Evolutionary conservation across 2,329 filamentous ascomycete genomes (phyloP).

Genomic region (Pseudogymnoascus destructans): DNA sequence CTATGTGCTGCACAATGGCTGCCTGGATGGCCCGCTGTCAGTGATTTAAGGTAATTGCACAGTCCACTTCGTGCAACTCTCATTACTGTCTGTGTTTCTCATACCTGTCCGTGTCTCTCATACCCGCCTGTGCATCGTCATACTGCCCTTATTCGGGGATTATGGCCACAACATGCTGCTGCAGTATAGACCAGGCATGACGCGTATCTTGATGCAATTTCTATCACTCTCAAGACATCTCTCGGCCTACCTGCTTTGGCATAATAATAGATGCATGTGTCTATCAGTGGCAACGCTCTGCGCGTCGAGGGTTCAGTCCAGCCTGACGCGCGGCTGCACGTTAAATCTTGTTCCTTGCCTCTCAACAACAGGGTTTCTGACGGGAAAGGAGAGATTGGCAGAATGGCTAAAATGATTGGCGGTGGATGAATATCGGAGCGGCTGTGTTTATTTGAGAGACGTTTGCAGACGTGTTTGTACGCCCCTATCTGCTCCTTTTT

Average conservation of each 20-base stretch:
- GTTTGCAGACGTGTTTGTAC: conserved; percentile 7
- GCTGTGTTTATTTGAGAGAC: background rate
- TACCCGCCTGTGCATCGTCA: conserved; percentile 4
- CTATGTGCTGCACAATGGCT: background rate
- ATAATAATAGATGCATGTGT: background rate
- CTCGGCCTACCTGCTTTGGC: background rate
- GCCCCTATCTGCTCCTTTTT: conserved; percentile 3
- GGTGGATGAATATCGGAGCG: background rate
- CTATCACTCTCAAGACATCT: background rate
- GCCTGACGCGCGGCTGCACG: background rate
- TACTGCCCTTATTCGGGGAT: conserved; percentile 2
- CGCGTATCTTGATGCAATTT: background rate
- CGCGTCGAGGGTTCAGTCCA: background rate
- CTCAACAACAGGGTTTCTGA: background rate
- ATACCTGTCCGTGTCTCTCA: background rate
- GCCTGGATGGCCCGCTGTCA: conserved; percentile 5
- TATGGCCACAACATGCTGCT: background rate
- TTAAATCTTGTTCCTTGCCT: background rate
- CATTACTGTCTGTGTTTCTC: background rate
- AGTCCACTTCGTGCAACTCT: conserved; percentile 2
- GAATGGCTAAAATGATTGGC: background rate
- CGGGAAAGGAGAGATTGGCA: background rate
- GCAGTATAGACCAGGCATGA: background rate
- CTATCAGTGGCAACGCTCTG: background rate
- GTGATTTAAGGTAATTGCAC: conserved; percentile 1